A percentile compares a stretch with the other conserved stretches of the same genome.
phyloP scores from a whole-genome alignment of 129 eudicot species.

The Chrysanthemum makinoi region DNA sequence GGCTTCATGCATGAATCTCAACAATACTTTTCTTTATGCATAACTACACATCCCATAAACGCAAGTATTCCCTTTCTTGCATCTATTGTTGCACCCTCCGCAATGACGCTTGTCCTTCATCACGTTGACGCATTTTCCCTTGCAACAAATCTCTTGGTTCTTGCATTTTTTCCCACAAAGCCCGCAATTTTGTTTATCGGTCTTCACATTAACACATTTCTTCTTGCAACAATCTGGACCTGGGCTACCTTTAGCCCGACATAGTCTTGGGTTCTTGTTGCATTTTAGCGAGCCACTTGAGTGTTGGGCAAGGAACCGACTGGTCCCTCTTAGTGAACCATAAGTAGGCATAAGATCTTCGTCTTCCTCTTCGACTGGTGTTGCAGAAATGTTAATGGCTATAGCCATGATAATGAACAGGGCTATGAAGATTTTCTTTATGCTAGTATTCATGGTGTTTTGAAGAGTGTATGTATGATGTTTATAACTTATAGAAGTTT shows the following conservation, averaged over 20 bases:
- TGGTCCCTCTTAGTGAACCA: constrained; percentile 35
- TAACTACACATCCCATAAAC: constrained; percentile 61
- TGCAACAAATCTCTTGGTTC: constrained; percentile 57
- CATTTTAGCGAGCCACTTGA: constrained; percentile 38
- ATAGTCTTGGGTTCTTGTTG: constrained; percentile 58
- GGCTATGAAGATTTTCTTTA: constrained; percentile 15
- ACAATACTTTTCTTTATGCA: constrained; percentile 26
- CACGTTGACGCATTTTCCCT: constrained; percentile 52
- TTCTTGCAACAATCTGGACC: constrained; percentile 69
- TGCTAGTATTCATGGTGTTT: constrained; percentile 19
- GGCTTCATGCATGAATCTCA: background rate
- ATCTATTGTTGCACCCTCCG: constrained; percentile 57
- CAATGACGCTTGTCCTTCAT: constrained; percentile 41
- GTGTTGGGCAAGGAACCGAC: constrained; percentile 38
- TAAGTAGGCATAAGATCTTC: constrained; percentile 28
- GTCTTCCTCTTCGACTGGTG: constrained; percentile 15
- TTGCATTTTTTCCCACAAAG: constrained; percentile 56
- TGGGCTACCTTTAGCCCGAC: constrained; percentile 46
- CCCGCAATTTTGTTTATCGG: constrained; percentile 53
- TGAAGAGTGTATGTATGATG: background rate
- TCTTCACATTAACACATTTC: constrained; percentile 55
- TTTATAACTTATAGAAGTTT: constrained; percentile 7
- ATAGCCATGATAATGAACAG: constrained; percentile 35
- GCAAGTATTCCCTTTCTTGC: constrained; percentile 47
- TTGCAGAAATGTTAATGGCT: constrained; percentile 31